phyloP scores from a whole-genome alignment of 805 yeast species.

The Metschnikowia baotianmanensis region DNA sequence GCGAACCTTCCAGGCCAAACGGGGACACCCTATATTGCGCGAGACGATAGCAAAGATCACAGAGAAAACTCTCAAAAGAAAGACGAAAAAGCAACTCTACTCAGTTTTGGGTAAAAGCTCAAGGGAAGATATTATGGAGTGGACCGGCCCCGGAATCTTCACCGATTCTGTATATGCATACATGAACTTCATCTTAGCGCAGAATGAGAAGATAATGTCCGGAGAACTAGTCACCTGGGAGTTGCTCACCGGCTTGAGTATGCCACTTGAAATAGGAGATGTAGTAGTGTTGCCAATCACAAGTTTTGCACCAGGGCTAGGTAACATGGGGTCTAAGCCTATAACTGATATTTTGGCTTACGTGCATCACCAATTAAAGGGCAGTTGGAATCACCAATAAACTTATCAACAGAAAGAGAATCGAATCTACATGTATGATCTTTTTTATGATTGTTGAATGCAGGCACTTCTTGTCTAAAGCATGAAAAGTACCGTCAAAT shows the following conservation, averaged over 20 bases:
- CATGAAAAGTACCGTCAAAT: no score
- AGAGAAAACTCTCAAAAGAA: conserved; percentile 62
- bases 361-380: no score
- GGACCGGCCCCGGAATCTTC: conserved; percentile 98
- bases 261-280: conserved; percentile 61
- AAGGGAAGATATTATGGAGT: conserved; percentile 81
- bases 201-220: conserved; percentile 17
- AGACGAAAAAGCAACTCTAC: conserved; percentile 44
- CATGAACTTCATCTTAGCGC: conserved; percentile 39
- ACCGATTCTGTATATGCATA: conserved; percentile 84
- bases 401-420: no score
- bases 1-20: conserved; percentile 90
- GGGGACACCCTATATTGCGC: conserved; percentile 86
- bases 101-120: conserved; percentile 54
- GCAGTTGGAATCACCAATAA: no score
- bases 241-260: conserved; percentile 54
- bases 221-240: conserved; percentile 40
- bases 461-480: no score
- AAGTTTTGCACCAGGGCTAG: no score
- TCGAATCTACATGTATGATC: no score
- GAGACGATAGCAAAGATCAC: conserved; percentile 79
- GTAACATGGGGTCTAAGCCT: no score
- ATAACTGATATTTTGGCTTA: no score
- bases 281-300: conserved; percentile 72
- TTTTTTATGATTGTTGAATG: no score